phyloP scores from a whole-genome alignment of 225 moss, liverwort and hornwort species.

The Asterella californica region DNA sequence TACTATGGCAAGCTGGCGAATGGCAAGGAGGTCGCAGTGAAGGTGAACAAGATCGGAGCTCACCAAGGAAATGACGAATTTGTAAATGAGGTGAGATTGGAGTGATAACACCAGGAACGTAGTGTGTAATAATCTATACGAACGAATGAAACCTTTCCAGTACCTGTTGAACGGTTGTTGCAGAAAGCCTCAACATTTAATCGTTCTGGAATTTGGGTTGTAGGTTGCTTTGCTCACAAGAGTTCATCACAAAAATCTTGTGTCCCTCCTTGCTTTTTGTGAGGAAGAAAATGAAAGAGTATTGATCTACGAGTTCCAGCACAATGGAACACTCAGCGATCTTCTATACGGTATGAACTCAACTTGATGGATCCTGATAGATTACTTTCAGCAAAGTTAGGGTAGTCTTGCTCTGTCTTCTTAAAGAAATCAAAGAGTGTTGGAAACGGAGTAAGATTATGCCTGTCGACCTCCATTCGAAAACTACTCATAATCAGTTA shows the following conservation, averaged over 20 bases:
- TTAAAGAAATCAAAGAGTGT: neutral
- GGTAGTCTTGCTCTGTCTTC: neutral
- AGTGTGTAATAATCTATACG: neutral
- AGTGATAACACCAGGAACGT: too few species aligned
- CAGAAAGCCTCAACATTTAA: neutral
- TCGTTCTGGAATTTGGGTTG: neutral
- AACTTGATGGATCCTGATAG: neutral
- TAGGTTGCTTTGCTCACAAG: conserved; percentile 20
- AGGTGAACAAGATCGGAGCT: conserved; percentile 14
- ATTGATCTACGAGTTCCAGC: conserved; percentile 21
- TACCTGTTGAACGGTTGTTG: neutral
- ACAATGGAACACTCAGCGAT: conserved; percentile 19
- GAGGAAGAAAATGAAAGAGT: conserved; percentile 13
- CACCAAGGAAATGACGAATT: conserved; percentile 18
- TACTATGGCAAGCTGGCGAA: conserved; percentile 23
- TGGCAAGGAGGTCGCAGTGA: conserved; percentile 24
- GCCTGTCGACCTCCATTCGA: neutral
- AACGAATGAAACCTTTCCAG: neutral
- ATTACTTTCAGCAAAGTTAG: neutral
- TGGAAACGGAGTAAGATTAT: neutral
- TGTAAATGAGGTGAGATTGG: conserved; percentile 18
- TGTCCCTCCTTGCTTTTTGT: conserved; percentile 23
- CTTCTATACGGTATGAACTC: conserved; percentile 12
- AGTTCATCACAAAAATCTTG: conserved; percentile 26
- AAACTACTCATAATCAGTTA: neutral